Conservation (phyloP, 345 rosid genomes). For the Linum trigynum region DNA sequence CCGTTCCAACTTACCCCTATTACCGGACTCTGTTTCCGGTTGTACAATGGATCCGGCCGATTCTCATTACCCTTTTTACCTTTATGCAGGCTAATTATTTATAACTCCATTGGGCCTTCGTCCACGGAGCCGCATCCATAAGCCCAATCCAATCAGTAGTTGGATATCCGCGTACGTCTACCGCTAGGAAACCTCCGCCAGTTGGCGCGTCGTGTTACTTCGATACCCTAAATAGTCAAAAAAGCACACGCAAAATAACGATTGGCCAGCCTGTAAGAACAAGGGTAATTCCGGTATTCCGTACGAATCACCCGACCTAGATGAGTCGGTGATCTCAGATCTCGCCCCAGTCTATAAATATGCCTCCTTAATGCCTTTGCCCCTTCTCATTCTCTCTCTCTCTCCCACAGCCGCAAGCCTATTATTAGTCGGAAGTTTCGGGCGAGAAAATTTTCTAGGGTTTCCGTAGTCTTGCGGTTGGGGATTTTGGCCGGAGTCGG, state of each 20-base stretch:
- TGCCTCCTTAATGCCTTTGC: neutral
- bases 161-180: constrained; percentile 6
- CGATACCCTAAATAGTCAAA: neutral
- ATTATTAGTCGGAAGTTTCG: neutral
- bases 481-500: neutral
- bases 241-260: neutral
- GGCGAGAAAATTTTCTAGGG: neutral
- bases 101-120: too few species aligned
- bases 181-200: constrained; percentile 8
- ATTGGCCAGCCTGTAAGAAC: neutral
- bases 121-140: too few species aligned
- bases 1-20: too few species aligned
- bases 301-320: neutral
- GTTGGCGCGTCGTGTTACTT: neutral
- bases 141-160: too few species aligned
- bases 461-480: neutral
- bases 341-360: neutral
- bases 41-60: too few species aligned
- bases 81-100: too few species aligned
- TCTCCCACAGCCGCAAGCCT: neutral
- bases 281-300: neutral
- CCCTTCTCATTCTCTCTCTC: neutral
- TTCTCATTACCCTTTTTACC: too few species aligned
- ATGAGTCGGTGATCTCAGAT: neutral
- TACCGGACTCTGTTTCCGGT: too few species aligned